Evolutionary conservation across 2,329 filamentous ascomycete species (phyloP).

Genomic region (Lojkania enalia): DNA sequence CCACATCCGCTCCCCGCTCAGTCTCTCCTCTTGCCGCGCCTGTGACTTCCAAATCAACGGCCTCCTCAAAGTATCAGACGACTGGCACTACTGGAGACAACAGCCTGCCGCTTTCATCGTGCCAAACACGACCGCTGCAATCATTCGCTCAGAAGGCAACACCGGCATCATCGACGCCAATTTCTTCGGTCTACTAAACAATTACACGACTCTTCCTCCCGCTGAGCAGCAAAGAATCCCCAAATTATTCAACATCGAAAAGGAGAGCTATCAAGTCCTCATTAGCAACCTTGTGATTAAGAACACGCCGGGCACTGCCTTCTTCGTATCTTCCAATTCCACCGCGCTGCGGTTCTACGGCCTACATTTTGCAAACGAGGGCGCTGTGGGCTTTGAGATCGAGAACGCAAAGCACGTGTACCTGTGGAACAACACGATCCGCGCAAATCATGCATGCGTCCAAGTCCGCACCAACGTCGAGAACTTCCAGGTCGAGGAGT

Average conservation of each 20-base stretch:
- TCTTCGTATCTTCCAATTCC: conserved; percentile 6
- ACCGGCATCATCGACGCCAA: conserved; percentile 53
- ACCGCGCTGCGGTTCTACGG: conserved; percentile 13
- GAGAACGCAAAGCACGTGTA: conserved; percentile 17
- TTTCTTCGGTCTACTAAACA: conserved; percentile 9
- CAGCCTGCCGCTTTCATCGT: conserved; percentile 38
- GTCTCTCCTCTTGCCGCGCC: conserved; percentile 47
- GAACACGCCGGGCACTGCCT: conserved; percentile 14
- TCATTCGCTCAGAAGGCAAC: conserved; percentile 46
- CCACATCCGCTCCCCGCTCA: conserved; percentile 48
- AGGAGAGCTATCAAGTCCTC: conserved; percentile 14
- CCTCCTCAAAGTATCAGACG: conserved; percentile 44
- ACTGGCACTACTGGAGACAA: conserved; percentile 51
- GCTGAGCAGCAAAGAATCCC: conserved; percentile 4
- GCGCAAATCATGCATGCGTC: conserved; percentile 13
- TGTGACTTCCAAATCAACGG: conserved; percentile 55
- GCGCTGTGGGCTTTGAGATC: conserved; percentile 3
- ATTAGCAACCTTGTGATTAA: conserved; percentile 11
- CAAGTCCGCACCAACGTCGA: conserved; percentile 7
- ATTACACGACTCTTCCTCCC: too few relatives aligned
- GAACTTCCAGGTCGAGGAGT: conserved; percentile 20
- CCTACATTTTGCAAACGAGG: conserved; percentile 8
- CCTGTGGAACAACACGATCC: conserved; percentile 17
- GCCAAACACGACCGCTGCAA: conserved; percentile 43
- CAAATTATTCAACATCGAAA: conserved; percentile 14